Conservation (phyloP, 2,329 filamentous ascomycete genomes). For the Harringtonia lauricola region DNA sequence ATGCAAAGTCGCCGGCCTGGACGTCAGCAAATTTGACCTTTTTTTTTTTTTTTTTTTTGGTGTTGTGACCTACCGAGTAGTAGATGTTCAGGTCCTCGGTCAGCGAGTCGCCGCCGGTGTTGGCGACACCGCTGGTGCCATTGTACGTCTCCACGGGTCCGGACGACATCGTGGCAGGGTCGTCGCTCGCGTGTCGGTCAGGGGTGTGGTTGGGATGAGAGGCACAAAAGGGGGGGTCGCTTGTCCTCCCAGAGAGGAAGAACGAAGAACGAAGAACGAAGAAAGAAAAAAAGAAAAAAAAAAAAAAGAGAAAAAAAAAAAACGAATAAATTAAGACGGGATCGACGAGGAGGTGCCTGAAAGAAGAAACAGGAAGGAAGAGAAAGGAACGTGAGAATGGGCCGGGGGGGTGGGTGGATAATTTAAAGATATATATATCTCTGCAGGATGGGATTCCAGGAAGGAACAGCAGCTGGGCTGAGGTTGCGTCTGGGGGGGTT, state of each 20-base stretch:
- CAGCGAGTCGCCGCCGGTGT: slow-evolving; percentile 38
- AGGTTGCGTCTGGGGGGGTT: too few relatives aligned
- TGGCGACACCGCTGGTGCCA: slow-evolving; percentile 36
- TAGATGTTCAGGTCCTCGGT: slow-evolving; percentile 71
- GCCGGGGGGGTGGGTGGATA: not conserved
- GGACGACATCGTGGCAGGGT: slow-evolving; percentile 9
- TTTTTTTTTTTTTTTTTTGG: too few relatives aligned
- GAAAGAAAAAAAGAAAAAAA: not conserved
- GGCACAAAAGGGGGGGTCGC: too few relatives aligned
- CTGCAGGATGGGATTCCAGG: not conserved
- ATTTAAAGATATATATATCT: slow-evolving; percentile 3
- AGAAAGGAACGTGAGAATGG: not conserved
- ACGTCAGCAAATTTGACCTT: not conserved
- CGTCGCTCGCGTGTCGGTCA: too few relatives aligned
- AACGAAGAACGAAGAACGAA: not conserved
- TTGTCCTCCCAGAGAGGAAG: too few relatives aligned
- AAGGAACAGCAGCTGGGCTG: too few relatives aligned
- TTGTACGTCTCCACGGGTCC: slow-evolving; percentile 28
- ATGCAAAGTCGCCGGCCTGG: slow-evolving; percentile 71
- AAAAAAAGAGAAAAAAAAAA: not conserved
- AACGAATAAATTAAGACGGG: not conserved
- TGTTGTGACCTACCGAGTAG: slow-evolving; percentile 33
- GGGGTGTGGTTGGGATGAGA: not conserved
- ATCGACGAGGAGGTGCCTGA: not conserved
- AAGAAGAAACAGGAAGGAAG: not conserved